Conservation (phyloP, 2,329 filamentous ascomycete genomes). For the Clonostachys solani region DNA sequence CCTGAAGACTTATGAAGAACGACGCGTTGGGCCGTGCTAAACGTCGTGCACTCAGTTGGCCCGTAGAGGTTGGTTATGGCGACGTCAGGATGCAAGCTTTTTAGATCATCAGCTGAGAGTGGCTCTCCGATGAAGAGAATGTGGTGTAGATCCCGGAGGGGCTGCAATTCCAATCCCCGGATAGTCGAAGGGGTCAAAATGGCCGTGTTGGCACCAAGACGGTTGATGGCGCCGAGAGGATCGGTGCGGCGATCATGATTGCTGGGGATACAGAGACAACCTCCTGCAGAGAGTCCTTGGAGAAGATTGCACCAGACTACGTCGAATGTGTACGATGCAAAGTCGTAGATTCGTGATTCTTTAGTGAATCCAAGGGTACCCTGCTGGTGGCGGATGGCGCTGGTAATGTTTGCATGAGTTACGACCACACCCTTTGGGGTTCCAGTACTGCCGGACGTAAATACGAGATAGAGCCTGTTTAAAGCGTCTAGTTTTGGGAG, state of each 20-base stretch:
- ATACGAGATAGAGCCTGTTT: constrained; percentile 2
- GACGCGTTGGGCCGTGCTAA: constrained; percentile 17
- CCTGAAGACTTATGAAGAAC: background rate
- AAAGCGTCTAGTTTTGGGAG: background rate
- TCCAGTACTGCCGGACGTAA: constrained; percentile 6
- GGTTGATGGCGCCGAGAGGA: constrained; percentile 15
- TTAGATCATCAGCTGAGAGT: constrained; percentile 28
- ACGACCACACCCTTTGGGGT: constrained; percentile 6
- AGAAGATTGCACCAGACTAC: constrained; percentile 3
- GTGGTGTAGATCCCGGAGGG: no score
- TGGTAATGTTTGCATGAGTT: background rate
- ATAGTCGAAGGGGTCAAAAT: no score
- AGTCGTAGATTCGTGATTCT: constrained; percentile 4
- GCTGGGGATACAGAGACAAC: constrained; percentile 7
- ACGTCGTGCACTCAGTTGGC: constrained; percentile 40
- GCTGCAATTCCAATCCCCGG: no score
- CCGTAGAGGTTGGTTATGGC: constrained; percentile 27
- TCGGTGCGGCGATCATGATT: constrained; percentile 7
- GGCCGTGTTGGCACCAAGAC: constrained; percentile 4
- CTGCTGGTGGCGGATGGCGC: background rate
- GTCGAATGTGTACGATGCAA: constrained; percentile 8
- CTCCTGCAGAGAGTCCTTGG: constrained; percentile 3
- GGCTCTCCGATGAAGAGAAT: constrained; percentile 8
- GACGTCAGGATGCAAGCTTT: constrained; percentile 26
- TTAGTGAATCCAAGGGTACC: constrained; percentile 19